Base-by-base conservation (phyloP, 2,329 filamentous ascomycete genomes). In the Akanthomyces muscarius region DNA sequence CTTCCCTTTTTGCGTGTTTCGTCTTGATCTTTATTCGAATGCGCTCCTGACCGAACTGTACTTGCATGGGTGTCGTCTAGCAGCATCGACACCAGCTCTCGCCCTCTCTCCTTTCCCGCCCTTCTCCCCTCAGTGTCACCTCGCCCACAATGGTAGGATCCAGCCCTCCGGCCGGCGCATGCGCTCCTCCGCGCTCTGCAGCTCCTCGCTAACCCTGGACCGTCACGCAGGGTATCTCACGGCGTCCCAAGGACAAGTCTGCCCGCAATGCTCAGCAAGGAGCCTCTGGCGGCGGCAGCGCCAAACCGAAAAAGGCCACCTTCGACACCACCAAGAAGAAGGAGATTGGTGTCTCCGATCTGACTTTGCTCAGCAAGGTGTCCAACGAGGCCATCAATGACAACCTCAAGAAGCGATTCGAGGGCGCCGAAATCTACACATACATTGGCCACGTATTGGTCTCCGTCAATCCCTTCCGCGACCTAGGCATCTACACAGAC, bases 381-480 rank as follows among this genome's bases (percentile, higher is more conserved):
- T 97, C 93, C 68, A 98, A 99, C 77, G 95, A 99, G 77, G 93
- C 94, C 65, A 99, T 99, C 82, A 99, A 99, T 80, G 95, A 98
- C 63, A 99, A 99, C 76, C 76, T 99, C 76, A 97, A 97, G 83
- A 96, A 98, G 81, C 88, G 95, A 66, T 99, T 99, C 77, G 92
- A 98, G 75, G 93, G 94, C 83, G 89, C 85, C 76, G 94, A 99
- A 79, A 99, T 99, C 76, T 99, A 99, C 81, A 99, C 95, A 73
- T 99, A 99, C 78, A 99, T 99, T 75, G 95, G 95, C 80, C 94
- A 98, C 89, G 95, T 99, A 77, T 78, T 99, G 84, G 95, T 99
- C 70, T 98, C 95, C 45, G 95, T 99, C 76, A 99, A 99, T 77
- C 95, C 95, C 42, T 99, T 99, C 78, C 88, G 92, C 74, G 95